Evolutionary conservation across 129 eudicot genomes (phyloP), one percentile per base, ranked within the genome.

Genomic region (Scalesia atractyloides): DNA sequence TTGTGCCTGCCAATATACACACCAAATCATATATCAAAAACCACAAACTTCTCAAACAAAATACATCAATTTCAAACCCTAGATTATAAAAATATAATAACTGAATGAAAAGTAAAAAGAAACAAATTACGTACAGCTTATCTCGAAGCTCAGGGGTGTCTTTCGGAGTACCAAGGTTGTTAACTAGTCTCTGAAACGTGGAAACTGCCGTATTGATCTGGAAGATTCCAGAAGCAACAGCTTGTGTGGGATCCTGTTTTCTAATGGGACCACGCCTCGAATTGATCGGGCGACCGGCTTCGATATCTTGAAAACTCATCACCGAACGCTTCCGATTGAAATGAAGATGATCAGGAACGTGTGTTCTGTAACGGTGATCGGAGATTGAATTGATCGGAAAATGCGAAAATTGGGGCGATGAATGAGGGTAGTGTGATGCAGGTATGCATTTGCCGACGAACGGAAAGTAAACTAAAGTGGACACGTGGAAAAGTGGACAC

Each of bases 281-380:
- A 64, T 78, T 78, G 60, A 78, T 48, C 17, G 88, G 82, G 22
- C 95, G 84, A 36, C 98, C 98, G 30, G 95, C 84, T 87, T 89
- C 98, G 0, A 93, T 85, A 78, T 92, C 97, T 80, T 92, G 96
- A 70, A 92, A 92, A 75, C 96, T 92, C 97, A 92, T 92, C 41
- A 16, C 20, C 46, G 13, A 5, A 9, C 16, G 24, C 57, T 26
- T 68, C 17, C 51, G 33, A 58, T 76, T 30, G 69, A 68, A 49
- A 66, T 66, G 73, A 52, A 64, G 56, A 53, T 7, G 64, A 75
- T 54, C 37, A 15, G 24, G 15, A 54, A 16, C 33, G 68, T 54
- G 60, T 24, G 43, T 6, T 20, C 3, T 26, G 69, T 59, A 22
- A 48, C 49, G 63, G 69, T n/a, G 76, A 72, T 59, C 60, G 60